Evolutionary conservation across 1,139 yeast genomes (phyloP), one percentile per base, ranked within the genome.

Genomic region (Arxiozyma telluris): DNA sequence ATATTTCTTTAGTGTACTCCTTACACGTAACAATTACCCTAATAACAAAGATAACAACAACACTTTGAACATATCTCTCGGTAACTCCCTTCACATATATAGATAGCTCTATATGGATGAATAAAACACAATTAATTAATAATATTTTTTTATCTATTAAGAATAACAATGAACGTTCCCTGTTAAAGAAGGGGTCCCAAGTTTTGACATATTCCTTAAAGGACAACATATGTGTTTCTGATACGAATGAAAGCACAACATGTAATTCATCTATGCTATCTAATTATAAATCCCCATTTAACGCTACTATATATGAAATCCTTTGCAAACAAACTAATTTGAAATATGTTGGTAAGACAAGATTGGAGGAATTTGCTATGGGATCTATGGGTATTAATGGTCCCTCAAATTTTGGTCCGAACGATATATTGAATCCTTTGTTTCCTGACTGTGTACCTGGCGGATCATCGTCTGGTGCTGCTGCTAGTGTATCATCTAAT

Each of bases 321-420:
- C 25, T 45, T 27, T 45, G 25, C n/a, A 27, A 45, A 30, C 41
- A 30, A 27, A 11, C 41, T 18, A 18, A 18, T 30, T 18, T 45
- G 8, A 18, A 27, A 20, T 45, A 23, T 20, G 8, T 44, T 17
- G 47, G 47, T 8, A 44, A 44, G 47, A 44, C 47, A 44, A 44
- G n/a, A 11, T 75, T 94, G 79, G 99, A 94, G 71, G 98, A 94
- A 71, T 94, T 93, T 72, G 98, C 96, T 1, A 94, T 94, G 98
- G 99, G 98, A 2, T 83, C 88, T 4, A 76, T 83, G 1, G 83
- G 74, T 59, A 76, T 79, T 72, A 60, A 53, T 41, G 25, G 20
- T 21, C 48, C 84, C 7, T 27, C 11, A 11, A 34, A 46, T 12
- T 46, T 46, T 12, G 20, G 22, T 22, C 25, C 27, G 20, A 46